Conservation (phyloP, 2,329 filamentous ascomycete genomes). For the Diaporthe humulicola region DNA sequence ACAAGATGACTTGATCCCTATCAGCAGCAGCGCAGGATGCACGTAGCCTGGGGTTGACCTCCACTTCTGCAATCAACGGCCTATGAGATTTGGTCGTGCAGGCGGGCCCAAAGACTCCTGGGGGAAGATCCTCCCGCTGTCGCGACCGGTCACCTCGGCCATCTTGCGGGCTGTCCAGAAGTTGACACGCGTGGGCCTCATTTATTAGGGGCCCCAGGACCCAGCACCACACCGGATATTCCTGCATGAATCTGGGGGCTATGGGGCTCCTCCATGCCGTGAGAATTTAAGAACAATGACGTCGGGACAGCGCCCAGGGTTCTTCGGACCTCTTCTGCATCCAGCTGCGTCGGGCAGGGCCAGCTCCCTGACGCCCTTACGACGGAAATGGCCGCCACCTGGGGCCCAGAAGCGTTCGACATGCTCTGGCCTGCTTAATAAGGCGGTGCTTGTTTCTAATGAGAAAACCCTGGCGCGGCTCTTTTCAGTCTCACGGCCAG, state of each 20-base stretch:
- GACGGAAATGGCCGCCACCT: constrained; percentile 24
- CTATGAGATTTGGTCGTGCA: constrained; percentile 11
- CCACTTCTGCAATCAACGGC: constrained; percentile 6
- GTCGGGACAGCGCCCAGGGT: not conserved
- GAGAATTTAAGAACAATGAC: constrained; percentile 28
- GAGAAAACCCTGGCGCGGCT: not conserved
- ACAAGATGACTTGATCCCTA: not conserved
- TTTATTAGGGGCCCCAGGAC: constrained; percentile 15
- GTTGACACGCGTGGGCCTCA: constrained; percentile 20
- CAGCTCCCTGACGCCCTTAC: not conserved
- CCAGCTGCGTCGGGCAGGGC: not conserved
- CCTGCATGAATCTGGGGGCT: constrained; percentile 26
- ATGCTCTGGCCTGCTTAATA: not conserved
- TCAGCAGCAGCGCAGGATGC: constrained; percentile 7
- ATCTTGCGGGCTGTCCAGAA: constrained; percentile 21
- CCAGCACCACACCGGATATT: constrained; percentile 1
- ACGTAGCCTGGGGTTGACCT: constrained; percentile 27
- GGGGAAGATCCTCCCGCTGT: constrained; percentile 31
- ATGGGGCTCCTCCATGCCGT: constrained; percentile 7
- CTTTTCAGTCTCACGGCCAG: not conserved
- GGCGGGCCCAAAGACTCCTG: constrained; percentile 22
- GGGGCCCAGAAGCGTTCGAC: constrained; percentile 3
- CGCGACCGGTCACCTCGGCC: constrained; percentile 21
- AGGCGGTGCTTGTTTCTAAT: not conserved
- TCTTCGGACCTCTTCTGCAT: not conserved